phyloP scores from a whole-genome alignment of 2,329 filamentous ascomycete genomes.

The Chaetomiaceae sp. region DNA sequence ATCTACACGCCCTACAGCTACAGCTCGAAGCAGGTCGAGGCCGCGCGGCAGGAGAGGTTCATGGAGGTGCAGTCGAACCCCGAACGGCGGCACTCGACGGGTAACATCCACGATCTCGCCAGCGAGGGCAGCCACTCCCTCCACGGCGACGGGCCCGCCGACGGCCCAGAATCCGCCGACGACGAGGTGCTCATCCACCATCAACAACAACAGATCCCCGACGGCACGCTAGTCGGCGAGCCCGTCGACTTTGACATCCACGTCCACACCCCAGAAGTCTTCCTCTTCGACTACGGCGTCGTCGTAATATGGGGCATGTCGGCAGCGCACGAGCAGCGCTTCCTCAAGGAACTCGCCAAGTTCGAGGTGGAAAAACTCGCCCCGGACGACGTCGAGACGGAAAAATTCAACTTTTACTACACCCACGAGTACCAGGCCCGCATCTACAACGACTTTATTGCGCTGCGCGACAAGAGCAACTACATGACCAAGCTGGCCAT shows the following conservation, averaged over 20 bases:
- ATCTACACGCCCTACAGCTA: constrained; percentile 95
- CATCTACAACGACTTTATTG: constrained; percentile 99
- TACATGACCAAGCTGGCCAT: constrained; percentile 99
- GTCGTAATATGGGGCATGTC: constrained; percentile 99
- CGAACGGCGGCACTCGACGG: constrained; percentile 72
- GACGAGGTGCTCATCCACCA: constrained; percentile 26
- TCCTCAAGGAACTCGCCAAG: constrained; percentile 88
- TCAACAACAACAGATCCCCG: constrained; percentile 24
- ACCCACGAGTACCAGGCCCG: constrained; percentile 95
- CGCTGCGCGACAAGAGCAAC: constrained; percentile 84
- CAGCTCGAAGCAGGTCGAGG: constrained; percentile 41
- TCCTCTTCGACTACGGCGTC: constrained; percentile 95
- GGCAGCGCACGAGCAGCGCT: constrained; percentile 78
- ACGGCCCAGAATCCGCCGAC: constrained; percentile 29
- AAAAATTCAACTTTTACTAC: constrained; percentile 99
- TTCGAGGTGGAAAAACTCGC: constrained; percentile 90
- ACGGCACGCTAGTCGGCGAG: constrained; percentile 38
- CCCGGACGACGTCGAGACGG: constrained; percentile 85
- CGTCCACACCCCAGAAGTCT: constrained; percentile 89
- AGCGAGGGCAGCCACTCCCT: constrained; percentile 22
- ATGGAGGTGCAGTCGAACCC: constrained; percentile 36
- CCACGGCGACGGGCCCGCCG: constrained; percentile 27
- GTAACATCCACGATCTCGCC: constrained; percentile 62
- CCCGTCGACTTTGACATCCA: constrained; percentile 74
- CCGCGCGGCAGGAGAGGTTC: constrained; percentile 24